phyloP scores from a whole-genome alignment of 2,329 filamentous ascomycete genomes.

The Aspergillus ochraceoroseus region DNA sequence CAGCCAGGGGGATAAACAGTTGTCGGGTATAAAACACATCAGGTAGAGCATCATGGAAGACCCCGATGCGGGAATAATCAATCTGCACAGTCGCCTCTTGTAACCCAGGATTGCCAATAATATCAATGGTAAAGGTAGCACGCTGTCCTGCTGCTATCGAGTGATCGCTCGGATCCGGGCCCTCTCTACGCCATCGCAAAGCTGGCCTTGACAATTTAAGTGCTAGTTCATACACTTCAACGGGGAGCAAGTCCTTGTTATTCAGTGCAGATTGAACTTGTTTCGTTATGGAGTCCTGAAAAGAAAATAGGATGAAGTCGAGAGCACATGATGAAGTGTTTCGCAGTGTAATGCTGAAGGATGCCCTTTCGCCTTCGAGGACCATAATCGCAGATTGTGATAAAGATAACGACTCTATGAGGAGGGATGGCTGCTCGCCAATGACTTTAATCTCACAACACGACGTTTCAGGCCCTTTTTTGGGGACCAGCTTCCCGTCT shows the following conservation, averaged over 20 bases:
- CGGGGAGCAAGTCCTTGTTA: slow-evolving; percentile 70
- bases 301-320: slow-evolving; percentile 81
- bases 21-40: slow-evolving; percentile 80
- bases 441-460: slow-evolving; percentile 65
- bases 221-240: slow-evolving; percentile 82
- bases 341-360: slow-evolving; percentile 71
- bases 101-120: slow-evolving; percentile 79
- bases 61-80: slow-evolving; percentile 78
- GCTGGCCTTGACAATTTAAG: slow-evolving; percentile 71
- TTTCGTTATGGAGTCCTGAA: slow-evolving; percentile 79
- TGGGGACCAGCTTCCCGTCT: slow-evolving; percentile 31
- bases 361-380: slow-evolving; percentile 77
- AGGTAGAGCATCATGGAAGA: slow-evolving; percentile 60
- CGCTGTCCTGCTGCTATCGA: slow-evolving; percentile 64
- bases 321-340: slow-evolving; percentile 73
- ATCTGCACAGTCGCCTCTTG: slow-evolving; percentile 75
- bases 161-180: slow-evolving; percentile 45
- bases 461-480: slow-evolving; percentile 35
- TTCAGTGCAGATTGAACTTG: slow-evolving; percentile 69
- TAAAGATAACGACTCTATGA: slow-evolving; percentile 70
- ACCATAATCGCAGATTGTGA: slow-evolving; percentile 86
- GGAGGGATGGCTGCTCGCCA: slow-evolving; percentile 68
- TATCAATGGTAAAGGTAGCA: slow-evolving; percentile 72
- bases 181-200: slow-evolving; percentile 51
- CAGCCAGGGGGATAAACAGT: slow-evolving; percentile 70